A percentile compares a stretch with the other conserved stretches of the same genome.
phyloP scores from a whole-genome alignment of 2,329 filamentous ascomycete genomes.

The Dissoconium aciculare region DNA sequence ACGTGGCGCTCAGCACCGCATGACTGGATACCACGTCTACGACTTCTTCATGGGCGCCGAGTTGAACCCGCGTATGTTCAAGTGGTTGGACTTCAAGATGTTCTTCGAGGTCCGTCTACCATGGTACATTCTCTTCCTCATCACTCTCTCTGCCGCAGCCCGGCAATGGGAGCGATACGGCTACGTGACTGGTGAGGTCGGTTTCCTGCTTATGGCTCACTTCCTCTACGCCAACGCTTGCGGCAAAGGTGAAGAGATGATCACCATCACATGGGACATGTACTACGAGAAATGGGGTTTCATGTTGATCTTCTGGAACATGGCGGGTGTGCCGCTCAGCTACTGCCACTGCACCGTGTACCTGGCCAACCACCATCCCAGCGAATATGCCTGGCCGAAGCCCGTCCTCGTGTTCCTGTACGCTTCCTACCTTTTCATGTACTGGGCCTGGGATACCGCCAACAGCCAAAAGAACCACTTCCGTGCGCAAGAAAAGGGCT shows the following conservation, averaged over 20 bases:
- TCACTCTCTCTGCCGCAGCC: slow-evolving; percentile 60
- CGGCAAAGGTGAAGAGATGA: slow-evolving; percentile 81
- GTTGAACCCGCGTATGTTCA: slow-evolving; percentile 63
- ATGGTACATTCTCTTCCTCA: slow-evolving; percentile 77
- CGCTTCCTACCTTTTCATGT: slow-evolving; percentile 61
- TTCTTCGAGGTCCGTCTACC: slow-evolving; percentile 87
- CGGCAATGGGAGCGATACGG: slow-evolving; percentile 75
- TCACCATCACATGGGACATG: slow-evolving; percentile 86
- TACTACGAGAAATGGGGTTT: slow-evolving; percentile 96
- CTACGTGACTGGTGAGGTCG: slow-evolving; percentile 72
- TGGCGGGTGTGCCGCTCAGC: slow-evolving; percentile 75
- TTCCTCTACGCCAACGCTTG: slow-evolving; percentile 87
- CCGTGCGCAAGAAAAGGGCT: slow-evolving; percentile 63
- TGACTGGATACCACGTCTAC: slow-evolving; percentile 70
- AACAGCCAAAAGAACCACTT: slow-evolving; percentile 93
- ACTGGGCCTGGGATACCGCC: slow-evolving; percentile 84
- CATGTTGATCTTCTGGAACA: slow-evolving; percentile 97
- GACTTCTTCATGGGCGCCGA: slow-evolving; percentile 89
- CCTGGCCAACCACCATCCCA: slow-evolving; percentile 67
- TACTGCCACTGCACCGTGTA: slow-evolving; percentile 93
- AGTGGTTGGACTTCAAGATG: slow-evolving; percentile 81
- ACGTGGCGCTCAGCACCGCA: slow-evolving; percentile 75
- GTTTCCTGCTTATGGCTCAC: slow-evolving; percentile 75
- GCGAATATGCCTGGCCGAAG: slow-evolving; percentile 62
- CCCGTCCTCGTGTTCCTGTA: slow-evolving; percentile 51